Percentiles rank a stretch among this genome's conserved stretches.
These are phyloP conservation scores for Halteria grandinella DNA, from an alignment of 73 alveolate species.

Conservation along the genomic window DNA sequence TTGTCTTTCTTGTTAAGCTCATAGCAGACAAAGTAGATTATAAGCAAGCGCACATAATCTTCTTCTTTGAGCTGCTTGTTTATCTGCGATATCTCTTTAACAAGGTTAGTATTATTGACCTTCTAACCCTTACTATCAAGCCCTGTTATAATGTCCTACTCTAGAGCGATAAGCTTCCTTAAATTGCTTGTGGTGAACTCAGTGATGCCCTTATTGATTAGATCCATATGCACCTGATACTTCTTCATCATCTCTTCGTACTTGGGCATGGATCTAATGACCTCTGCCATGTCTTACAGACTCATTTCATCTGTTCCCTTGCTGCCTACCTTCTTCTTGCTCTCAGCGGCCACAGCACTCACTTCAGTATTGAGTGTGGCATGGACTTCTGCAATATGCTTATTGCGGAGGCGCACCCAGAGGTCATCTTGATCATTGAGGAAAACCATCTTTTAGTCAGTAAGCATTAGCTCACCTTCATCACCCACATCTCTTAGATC, in stretches of 20 bases:
- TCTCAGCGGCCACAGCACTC: slow-evolving; percentile 32
- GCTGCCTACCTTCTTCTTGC: slow-evolving; percentile 29
- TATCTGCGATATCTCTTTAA: slow-evolving; percentile 43
- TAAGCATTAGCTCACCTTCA: slow-evolving; percentile 5
- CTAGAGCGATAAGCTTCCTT: slow-evolving; percentile 43
- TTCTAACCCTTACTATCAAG: slow-evolving; percentile 54
- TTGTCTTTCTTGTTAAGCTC: slow-evolving; percentile 53
- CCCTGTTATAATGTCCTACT: slow-evolving; percentile 60
- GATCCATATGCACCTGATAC: slow-evolving; percentile 52
- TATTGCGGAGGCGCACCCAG: slow-evolving; percentile 58
- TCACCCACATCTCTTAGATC: slow-evolving; percentile 44
- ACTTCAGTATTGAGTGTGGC: slow-evolving; percentile 45
- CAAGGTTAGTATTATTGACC: slow-evolving; percentile 49
- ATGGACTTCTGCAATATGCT: slow-evolving; percentile 63
- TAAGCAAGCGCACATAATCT: slow-evolving; percentile 54
- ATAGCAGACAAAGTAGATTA: slow-evolving; percentile 45
- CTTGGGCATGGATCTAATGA: slow-evolving; percentile 53
- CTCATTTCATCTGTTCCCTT: slow-evolving; percentile 39
- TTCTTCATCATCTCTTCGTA: slow-evolving; percentile 63
- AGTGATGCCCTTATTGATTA: slow-evolving; percentile 26
- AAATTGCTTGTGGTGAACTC: slow-evolving; percentile 23
- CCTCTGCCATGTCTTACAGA: slow-evolving; percentile 55
- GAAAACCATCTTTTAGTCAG: slow-evolving; percentile 9
- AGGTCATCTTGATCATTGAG: slow-evolving; percentile 59
- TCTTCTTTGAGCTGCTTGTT: slow-evolving; percentile 5